Evolutionary conservation across 2,329 filamentous ascomycete genomes (phyloP), one percentile per base, ranked within the genome.

Genomic region (Arthrobotrys musiformis): DNA sequence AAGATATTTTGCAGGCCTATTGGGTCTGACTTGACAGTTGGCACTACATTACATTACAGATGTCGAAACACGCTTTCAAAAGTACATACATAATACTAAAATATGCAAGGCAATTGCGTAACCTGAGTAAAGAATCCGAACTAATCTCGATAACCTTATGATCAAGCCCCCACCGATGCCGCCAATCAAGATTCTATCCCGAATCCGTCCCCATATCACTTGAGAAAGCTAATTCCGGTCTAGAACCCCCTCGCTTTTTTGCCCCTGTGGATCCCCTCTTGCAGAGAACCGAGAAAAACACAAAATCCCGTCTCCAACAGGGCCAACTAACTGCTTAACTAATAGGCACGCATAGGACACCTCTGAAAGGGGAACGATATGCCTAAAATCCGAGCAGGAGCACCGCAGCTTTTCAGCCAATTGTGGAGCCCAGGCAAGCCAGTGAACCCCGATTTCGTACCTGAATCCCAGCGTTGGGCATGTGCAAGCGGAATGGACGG

Each of bases 401-500:
- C 26, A 52, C 58, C 48, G n/a, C 13, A 40, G 40, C 4, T 56
- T 33, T 56, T 48, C 64, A 69, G 52, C 67, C 67, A 56, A 35
- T 58, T 22, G 68, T 58, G 68, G 58, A 37, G 68, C 8, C 68
- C 24, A 40, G 40, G 33, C 60, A 33, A 58, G 58, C 68, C 68
- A 72, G 64, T 58, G 28, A 54, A 54, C 58, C 28, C 68, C 58
- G 60, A 72, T 72, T 48, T 46, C 58, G 68, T 72, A 72, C 68
- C 68, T 72, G 68, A 58, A 72, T 72, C 62, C 58, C 68, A 72
- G 35, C 17, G 37, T 44, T 56, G 58, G 68, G 68, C 58, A 72
- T 64, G 58, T 72, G 48, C 60, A 72, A 64, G 58, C 68, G 68
- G 68, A 58, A 58, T 58, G 54, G 54, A 11, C n/a, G 54, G 54